Conservation (phyloP, 2,329 filamentous ascomycete species). For the Geosmithia flava region DNA sequence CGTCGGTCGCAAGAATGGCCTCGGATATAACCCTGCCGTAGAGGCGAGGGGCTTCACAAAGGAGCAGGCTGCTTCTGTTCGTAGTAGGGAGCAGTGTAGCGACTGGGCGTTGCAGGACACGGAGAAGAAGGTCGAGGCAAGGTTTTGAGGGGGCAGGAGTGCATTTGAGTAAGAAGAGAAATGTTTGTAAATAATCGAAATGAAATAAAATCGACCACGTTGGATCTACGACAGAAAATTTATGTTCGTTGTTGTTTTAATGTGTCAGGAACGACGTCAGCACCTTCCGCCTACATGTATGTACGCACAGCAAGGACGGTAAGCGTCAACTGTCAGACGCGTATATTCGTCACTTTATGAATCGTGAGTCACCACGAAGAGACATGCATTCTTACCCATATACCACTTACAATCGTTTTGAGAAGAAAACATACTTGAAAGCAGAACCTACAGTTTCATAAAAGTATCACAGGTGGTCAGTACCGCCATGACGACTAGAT, state of each 20-base stretch:
- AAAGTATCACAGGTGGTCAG: too few species aligned
- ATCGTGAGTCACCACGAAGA: too few species aligned
- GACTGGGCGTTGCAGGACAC: slow-evolving; percentile 69
- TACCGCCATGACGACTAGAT: too few species aligned
- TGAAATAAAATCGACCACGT: background rate
- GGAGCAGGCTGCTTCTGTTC: slow-evolving; percentile 58
- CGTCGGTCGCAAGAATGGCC: slow-evolving; percentile 51
- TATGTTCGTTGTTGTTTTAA: too few species aligned
- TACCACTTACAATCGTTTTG: too few species aligned
- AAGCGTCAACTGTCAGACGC: too few species aligned
- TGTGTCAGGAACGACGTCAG: too few species aligned
- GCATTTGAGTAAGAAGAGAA: background rate
- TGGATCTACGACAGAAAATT: too few species aligned
- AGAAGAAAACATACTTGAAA: too few species aligned
- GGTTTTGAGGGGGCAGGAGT: slow-evolving; percentile 13
- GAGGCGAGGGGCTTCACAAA: slow-evolving; percentile 81
- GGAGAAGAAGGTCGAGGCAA: slow-evolving; percentile 24
- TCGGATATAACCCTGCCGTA: slow-evolving; percentile 88
- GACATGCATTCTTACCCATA: too few species aligned
- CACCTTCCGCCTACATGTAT: background rate
- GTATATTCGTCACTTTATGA: too few species aligned
- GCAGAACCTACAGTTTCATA: too few species aligned
- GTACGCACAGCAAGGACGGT: background rate
- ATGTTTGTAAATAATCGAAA: background rate
- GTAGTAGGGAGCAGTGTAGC: slow-evolving; percentile 51